Evolutionary conservation across 352 stramenopile genomes (phyloP).

Genomic region (Phytopythium montanum): DNA sequence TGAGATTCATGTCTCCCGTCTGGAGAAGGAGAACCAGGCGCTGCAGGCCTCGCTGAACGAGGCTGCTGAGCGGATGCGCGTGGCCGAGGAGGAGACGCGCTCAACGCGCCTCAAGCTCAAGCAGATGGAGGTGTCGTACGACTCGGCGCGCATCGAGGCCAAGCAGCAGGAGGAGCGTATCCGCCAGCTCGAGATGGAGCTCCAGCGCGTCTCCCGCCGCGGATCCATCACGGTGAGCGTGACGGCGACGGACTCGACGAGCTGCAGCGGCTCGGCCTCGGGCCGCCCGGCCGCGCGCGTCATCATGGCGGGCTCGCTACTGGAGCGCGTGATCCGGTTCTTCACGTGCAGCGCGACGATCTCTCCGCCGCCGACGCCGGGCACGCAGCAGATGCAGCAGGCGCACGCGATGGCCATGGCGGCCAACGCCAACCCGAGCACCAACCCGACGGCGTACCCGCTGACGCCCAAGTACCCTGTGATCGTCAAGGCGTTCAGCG

Average conservation of each 20-base stretch:
- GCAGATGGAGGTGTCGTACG: constrained; percentile 45
- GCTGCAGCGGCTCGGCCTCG: constrained; percentile 1
- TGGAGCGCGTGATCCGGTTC: constrained; percentile 82
- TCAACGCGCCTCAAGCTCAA: constrained; percentile 47
- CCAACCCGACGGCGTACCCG: constrained; percentile 21
- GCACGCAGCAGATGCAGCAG: constrained; percentile 7
- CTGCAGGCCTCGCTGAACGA: constrained; percentile 36
- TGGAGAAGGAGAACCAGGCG: constrained; percentile 63
- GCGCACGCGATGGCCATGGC: constrained; percentile 5
- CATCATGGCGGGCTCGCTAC: constrained; percentile 20
- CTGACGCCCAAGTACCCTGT: constrained; percentile 30
- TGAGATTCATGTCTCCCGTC: constrained; percentile 62
- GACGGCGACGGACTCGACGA: constrained; percentile 3
- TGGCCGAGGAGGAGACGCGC: constrained; percentile 42
- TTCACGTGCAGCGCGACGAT: constrained; percentile 77
- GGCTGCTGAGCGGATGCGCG: constrained; percentile 34
- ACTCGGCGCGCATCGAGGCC: constrained; percentile 45
- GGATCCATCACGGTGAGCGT: constrained; percentile 7
- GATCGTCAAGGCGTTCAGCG: constrained; percentile 27
- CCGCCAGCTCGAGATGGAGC: constrained; percentile 46
- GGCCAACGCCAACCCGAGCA: constrained; percentile 22
- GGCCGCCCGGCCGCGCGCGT: constrained; percentile 3
- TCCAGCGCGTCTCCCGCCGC: constrained; percentile 41
- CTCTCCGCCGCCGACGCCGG: constrained; percentile 38
- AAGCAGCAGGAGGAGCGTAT: constrained; percentile 63